Evolutionary conservation across 2,329 filamentous ascomycete species (phyloP), one percentile per base, ranked within the genome.

Genomic region (Lojkania enalia): DNA sequence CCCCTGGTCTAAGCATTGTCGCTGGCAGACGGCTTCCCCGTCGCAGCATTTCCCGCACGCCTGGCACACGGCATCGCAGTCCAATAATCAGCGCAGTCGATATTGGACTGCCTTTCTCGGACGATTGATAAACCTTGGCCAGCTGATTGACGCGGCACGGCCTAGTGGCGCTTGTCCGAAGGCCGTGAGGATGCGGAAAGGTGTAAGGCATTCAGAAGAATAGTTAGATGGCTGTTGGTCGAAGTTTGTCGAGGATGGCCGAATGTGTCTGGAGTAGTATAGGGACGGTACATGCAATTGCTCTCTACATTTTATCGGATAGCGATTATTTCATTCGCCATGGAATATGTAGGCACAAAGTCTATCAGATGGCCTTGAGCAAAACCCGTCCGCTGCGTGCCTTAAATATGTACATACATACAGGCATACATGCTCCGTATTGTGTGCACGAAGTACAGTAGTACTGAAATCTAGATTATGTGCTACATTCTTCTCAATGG

Each of bases 31-130:
- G 25, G 39, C 44, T 20, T 30, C 35, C 48, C 52, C 46, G 51
- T 44, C 38, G 40, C 35, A 42, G 38, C 42, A 48, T 48, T 32
- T 36, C 20, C 49, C 48, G 46, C 39, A 47, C 44, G 48, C 53
- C 57, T 54, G 51, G 53, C 49, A 49, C 43, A 42, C 47, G 47
- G 46, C 46, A 19, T 36, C 15, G 30, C 29, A 32, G 39, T 14
- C 63, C 57, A 67, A 67, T 65, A 51, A 56, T 23, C 29, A 14
- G 15, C 25, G 20, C 25, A 18, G 41, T 32, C 14, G 16, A 47
- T 54, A 52, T 54, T 55, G 50, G 35, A 39, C 39, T 48, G 32
- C 48, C 42, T 42, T 44, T 46, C 45, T 43, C 44, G 41, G 42
- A 27, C 35, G 39, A 39, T 27, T 47, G 42, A 50, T 48, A 42